A percentile compares a stretch with the other conserved stretches of the same genome.
Evolutionary conservation across 2,329 filamentous ascomycete genomes (phyloP).

Genomic region (Tolypocladium ovalisporum): DNA sequence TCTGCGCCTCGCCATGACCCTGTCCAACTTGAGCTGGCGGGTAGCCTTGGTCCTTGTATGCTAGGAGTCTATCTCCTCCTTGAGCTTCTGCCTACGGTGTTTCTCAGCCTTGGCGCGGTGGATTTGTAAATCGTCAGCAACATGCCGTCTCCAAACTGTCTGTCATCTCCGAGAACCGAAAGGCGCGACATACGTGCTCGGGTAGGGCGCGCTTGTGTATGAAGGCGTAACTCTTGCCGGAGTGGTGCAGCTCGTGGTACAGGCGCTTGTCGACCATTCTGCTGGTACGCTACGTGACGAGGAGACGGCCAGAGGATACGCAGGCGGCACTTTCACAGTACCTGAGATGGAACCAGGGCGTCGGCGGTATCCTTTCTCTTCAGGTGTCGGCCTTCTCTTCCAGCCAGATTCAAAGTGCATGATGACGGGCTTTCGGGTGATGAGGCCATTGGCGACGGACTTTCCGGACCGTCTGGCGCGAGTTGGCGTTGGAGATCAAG

Average conservation of each 20-base stretch:
- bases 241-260: slow-evolving; percentile 99
- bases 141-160: neutral
- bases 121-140: slow-evolving; percentile 50
- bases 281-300: slow-evolving; percentile 99
- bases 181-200: slow-evolving; percentile 79
- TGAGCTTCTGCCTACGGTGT: slow-evolving; percentile 85
- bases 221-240: slow-evolving; percentile 99
- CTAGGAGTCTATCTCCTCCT: slow-evolving; percentile 99
- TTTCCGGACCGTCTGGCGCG: slow-evolving; percentile 99
- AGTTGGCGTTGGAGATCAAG: slow-evolving; percentile 99
- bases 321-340: slow-evolving; percentile 99
- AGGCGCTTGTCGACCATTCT: slow-evolving; percentile 99
- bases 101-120: slow-evolving; percentile 99
- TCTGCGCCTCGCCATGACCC: slow-evolving; percentile 84
- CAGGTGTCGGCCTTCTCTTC: slow-evolving; percentile 93
- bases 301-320: slow-evolving; percentile 96
- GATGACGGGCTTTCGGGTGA: slow-evolving; percentile 99
- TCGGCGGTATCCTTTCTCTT: slow-evolving; percentile 99
- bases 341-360: slow-evolving; percentile 96
- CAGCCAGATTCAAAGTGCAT: slow-evolving; percentile 98
- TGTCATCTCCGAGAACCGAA: neutral
- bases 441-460: slow-evolving; percentile 98
- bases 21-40: slow-evolving; percentile 95
- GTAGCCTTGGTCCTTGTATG: slow-evolving; percentile 99
- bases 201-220: slow-evolving; percentile 99